phyloP scores from a whole-genome alignment of 345 rosid genomes.

The Hibiscus mutabilis region DNA sequence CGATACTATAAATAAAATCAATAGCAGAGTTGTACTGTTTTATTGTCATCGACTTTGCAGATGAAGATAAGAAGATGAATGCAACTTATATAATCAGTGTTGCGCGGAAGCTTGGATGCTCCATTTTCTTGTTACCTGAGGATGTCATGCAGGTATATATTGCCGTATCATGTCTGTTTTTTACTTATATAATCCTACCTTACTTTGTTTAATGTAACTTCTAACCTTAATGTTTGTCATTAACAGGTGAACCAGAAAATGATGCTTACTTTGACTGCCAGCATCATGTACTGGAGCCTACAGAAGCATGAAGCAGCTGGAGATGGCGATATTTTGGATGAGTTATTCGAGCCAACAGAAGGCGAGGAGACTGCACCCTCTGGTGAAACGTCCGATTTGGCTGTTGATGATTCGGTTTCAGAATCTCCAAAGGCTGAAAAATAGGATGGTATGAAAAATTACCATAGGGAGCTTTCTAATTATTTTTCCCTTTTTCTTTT shows the following conservation, averaged over 20 bases:
- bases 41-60: conserved; percentile 38
- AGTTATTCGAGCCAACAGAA: conserved; percentile 18
- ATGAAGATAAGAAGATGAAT: conserved; percentile 90
- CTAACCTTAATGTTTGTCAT: neutral
- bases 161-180: neutral
- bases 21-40: conserved; percentile 2
- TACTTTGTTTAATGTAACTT: neutral
- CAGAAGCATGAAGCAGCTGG: conserved; percentile 47
- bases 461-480: neutral
- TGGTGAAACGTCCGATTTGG: conserved; percentile 14
- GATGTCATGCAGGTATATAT: conserved; percentile 78
- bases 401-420: conserved; percentile 18
- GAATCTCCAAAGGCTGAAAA: conserved; percentile 1
- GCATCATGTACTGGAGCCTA: conserved; percentile 96
- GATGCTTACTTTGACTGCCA: conserved; percentile 82
- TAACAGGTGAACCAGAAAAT: conserved; percentile 94
- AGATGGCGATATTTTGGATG: conserved; percentile 19
- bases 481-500: neutral
- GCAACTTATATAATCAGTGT: conserved; percentile 96
- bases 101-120: conserved; percentile 95
- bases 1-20: neutral
- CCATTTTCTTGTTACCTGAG: conserved; percentile 94
- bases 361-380: conserved; percentile 17
- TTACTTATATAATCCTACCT: neutral
- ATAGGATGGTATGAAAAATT: neutral